Evolutionary conservation across 176 grass and related monocot species (phyloP), one percentile per base, ranked within the genome.

Genomic region (Puccinellia tenuiflora): DNA sequence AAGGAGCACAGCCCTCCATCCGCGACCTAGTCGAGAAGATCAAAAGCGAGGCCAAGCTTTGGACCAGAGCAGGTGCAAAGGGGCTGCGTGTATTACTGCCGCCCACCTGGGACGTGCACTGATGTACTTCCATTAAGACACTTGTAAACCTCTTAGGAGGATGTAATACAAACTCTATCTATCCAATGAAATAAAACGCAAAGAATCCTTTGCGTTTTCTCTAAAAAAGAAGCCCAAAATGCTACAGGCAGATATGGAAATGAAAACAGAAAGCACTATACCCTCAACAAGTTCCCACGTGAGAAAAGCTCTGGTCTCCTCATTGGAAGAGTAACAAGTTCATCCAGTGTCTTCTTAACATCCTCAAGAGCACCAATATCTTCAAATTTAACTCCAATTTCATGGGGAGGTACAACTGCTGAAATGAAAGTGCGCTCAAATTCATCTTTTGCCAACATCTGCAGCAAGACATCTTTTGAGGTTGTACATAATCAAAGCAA

Each of bases 311-410:
- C 93, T 26, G 96, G 96, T 48, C 96, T 91, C 84, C 91, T 91
- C 96, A 99, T 99, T 85, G 96, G 96, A 62, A 99, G 87, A 22
- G 89, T 90, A 66, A 99, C 96, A 81, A 99, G 90, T 62, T 99
- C 96, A 87, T 96, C 91, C 25, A 99, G 68, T 76, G 96, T 95
- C 76, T 83, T 92, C 88, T 99, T 99, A 42, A 96, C 91, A 85
- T 93, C 91, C 80, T 96, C 96, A 17, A 99, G 92, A 69, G 96
- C 96, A 60, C 96, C 96, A 78, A 99, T 90, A 86, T 99, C 91
- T 76, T 93, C 93, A 82, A 95, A 98, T 77, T 92, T 98, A 38
- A 95, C 93, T 73, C 96, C 96, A 86, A 85, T 90, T 90, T 98
- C 93, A 86, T 93, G 88, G 30, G 96, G 80, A 75, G 96, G 87